Percentiles rank a stretch among this genome's conserved stretches.
phyloP scores from a whole-genome alignment of 768 basidiomycete genomes.

The Mycena rosella region DNA sequence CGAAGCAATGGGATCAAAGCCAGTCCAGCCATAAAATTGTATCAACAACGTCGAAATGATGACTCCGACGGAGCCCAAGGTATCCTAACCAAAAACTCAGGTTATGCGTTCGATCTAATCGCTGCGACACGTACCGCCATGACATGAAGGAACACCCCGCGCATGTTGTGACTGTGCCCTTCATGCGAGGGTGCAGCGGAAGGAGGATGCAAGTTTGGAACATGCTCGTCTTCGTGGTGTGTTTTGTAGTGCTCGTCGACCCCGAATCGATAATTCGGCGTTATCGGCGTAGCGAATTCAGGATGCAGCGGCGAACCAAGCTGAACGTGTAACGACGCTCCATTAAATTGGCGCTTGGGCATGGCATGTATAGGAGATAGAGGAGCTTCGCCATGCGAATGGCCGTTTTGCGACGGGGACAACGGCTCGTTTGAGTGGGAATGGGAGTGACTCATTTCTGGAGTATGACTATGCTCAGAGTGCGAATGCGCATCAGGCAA shows the following conservation, averaged over 20 bases:
- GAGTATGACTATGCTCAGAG: conserved; percentile 28
- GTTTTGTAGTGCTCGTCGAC: conserved; percentile 64
- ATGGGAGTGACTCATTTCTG: conserved; percentile 26
- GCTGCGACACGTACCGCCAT: conserved; percentile 78
- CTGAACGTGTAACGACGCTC: conserved; percentile 55
- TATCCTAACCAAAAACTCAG: conserved; percentile 69
- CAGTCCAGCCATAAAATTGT: conserved; percentile 97
- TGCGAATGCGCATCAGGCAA: conserved; percentile 25
- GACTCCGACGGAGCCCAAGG: conserved; percentile 96
- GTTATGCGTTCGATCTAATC: neutral
- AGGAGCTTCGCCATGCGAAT: conserved; percentile 9
- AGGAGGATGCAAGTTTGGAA: conserved; percentile 65
- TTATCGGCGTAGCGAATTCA: conserved; percentile 66
- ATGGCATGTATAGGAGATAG: conserved; percentile 26
- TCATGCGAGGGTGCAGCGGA: conserved; percentile 71
- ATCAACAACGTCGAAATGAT: conserved; percentile 97
- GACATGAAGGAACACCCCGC: conserved; percentile 97
- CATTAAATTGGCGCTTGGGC: conserved; percentile 54
- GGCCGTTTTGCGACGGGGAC: conserved; percentile 23
- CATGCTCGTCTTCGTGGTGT: conserved; percentile 52
- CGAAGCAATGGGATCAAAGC: conserved; percentile 98
- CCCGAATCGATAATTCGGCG: conserved; percentile 71
- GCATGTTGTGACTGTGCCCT: conserved; percentile 98
- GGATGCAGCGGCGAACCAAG: conserved; percentile 32
- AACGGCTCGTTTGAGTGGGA: conserved; percentile 24